Percentiles rank a stretch among this genome's conserved stretches.
phyloP scores from a whole-genome alignment of 345 rosid species.

The Eucalyptus cloeziana region DNA sequence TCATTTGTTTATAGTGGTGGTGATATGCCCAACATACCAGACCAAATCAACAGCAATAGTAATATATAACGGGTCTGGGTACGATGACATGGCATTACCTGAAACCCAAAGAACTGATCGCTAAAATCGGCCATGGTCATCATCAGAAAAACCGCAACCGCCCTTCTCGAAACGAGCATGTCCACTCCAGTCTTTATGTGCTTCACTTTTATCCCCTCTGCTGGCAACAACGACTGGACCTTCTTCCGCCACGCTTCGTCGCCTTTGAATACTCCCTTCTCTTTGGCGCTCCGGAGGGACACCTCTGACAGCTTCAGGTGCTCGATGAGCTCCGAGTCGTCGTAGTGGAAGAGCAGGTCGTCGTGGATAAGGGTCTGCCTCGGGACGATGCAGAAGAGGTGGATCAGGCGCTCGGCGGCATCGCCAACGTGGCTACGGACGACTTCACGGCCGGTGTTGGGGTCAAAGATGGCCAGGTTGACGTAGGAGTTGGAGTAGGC shows the following conservation, averaged over 20 bases:
- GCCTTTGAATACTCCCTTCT: conserved; percentile 36
- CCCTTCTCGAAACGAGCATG: conserved; percentile 52
- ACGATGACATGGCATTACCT: background rate
- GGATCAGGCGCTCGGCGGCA: conserved; percentile 65
- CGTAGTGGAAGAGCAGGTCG: conserved; percentile 60
- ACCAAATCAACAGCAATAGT: background rate
- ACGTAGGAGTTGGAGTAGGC: conserved; percentile 91
- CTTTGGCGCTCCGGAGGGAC: conserved; percentile 48
- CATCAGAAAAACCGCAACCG: conserved; percentile 45
- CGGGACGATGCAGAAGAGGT: conserved; percentile 71
- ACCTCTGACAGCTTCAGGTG: conserved; percentile 43
- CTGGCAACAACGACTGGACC: conserved; percentile 45
- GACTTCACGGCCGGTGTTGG: conserved; percentile 67
- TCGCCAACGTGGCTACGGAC: conserved; percentile 69
- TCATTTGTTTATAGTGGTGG: background rate
- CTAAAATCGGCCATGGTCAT: conserved; percentile 95
- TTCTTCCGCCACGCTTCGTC: conserved; percentile 89
- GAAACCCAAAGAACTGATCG: conserved; percentile 53
- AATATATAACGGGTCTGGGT: background rate
- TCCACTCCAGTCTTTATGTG: conserved; percentile 73
- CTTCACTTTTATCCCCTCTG: conserved; percentile 40
- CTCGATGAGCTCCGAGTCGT: conserved; percentile 53
- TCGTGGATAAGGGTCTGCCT: conserved; percentile 74
- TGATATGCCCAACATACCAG: background rate
- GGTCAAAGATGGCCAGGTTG: conserved; percentile 82